phyloP scores from a whole-genome alignment of 495 filamentous ascomycete genomes.

The Daldinia concentrica region DNA sequence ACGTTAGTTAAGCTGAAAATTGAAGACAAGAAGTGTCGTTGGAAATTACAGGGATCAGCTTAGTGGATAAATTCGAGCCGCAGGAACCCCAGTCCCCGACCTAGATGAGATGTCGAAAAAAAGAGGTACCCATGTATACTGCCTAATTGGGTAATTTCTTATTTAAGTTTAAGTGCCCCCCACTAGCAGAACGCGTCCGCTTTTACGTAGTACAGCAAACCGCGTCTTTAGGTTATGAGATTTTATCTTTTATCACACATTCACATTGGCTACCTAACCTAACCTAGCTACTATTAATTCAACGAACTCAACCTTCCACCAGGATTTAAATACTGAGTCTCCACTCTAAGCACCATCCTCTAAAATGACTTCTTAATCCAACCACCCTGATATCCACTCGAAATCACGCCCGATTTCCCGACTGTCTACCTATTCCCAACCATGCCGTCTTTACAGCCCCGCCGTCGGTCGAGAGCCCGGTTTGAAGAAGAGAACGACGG shows the following conservation, averaged over 20 bases:
- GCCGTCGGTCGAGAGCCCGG: constrained; percentile 47
- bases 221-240: not conserved
- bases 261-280: not conserved
- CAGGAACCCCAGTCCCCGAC: not conserved
- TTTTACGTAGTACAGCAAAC: not conserved
- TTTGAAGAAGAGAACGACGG: constrained; percentile 51
- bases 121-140: not conserved
- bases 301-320: not conserved
- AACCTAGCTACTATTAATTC: not conserved
- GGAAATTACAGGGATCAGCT: constrained; percentile 3
- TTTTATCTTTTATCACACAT: not conserved
- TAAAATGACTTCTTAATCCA: not conserved
- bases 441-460: constrained; percentile 40
- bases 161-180: constrained; percentile 1
- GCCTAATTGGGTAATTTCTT: constrained; percentile 4
- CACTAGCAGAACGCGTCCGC: constrained; percentile 10
- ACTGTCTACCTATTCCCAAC: constrained; percentile 6
- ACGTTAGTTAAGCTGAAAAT: not conserved
- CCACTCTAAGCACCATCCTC: not conserved
- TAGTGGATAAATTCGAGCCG: not conserved
- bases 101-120: not conserved
- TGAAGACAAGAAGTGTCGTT: not conserved
- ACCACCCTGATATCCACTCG: not conserved
- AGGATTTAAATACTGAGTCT: not conserved
- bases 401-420: not conserved